Base-by-base conservation (phyloP, 192 early-diverging fungal genomes). In the Umbelopsis isabellina region DNA sequence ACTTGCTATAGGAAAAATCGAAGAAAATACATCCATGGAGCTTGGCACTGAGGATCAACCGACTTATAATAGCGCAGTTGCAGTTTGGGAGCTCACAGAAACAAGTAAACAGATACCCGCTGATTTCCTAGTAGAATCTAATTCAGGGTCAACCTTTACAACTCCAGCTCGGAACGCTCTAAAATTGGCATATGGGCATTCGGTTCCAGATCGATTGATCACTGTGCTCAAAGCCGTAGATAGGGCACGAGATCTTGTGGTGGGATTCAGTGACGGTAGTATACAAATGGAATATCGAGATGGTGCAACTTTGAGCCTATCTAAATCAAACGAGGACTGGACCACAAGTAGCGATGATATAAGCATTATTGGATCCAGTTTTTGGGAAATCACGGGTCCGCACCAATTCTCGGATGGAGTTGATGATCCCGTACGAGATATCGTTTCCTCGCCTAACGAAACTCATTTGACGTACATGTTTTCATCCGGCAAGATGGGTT, bases 241-340 rank as follows among this genome's bases (percentile, higher is more conserved):
- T n/a, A 18, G 16, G 23, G 46, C 9, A 20, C 55, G 76, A 20
- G 27, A 65, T 13, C 46, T 78, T 11, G 48, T 68, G 13, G 46
- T 78, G 7, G 76, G 76, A 3, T 66, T 78, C 15, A 73, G 72
- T 13, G 72, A 78, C 46, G 76, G 76, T 21, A 70, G 72, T 46
- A 70, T 73, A 48, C 72, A 73, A 45, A 61, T 78, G 46, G 55
- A 61, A 46, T 66, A 65, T 18, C 46, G 49, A 25, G 69, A 71
- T 30, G 25, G 55, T 18, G 30, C 55, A n/a, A 61, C 51, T 27
- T 41, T 71, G 53, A 52, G 69, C 37, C 1, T 61, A 55, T 70
- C 11, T 21, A 47, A 61, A 35, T 61, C 55, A 30, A 61, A 61
- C 13, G 55, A 61, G 30, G 55, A 61, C n/a, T 61, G 55, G 55